A percentile compares a stretch with the other conserved stretches of the same genome.
phyloP scores from a whole-genome alignment of 805 yeast species.

The Lachancea cidri region DNA sequence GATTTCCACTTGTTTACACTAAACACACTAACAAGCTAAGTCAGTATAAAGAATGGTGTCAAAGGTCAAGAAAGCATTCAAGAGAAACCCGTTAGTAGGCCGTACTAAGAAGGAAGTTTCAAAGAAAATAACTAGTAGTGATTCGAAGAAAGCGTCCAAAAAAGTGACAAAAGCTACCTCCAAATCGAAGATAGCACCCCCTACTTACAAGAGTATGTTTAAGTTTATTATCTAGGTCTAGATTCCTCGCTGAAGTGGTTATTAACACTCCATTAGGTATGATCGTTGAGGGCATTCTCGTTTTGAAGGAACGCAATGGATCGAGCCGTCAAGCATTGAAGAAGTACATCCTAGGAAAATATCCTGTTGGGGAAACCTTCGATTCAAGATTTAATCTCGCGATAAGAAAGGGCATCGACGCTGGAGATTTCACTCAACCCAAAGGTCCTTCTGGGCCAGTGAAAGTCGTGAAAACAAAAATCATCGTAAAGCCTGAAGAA shows the following conservation, averaged over 20 bases:
- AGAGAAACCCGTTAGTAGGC: slow-evolving; percentile 7
- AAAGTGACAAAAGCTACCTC: slow-evolving; percentile 4
- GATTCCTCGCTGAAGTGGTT: neutral
- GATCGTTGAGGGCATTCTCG: slow-evolving; percentile 53
- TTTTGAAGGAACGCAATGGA: slow-evolving; percentile 77
- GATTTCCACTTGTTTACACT: neutral
- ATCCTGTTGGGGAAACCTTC: slow-evolving; percentile 55
- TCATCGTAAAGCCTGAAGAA: slow-evolving; percentile 31
- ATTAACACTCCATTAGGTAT: slow-evolving; percentile 16
- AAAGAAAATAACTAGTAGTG: neutral
- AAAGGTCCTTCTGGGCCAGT: slow-evolving; percentile 88
- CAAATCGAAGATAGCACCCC: slow-evolving; percentile 12
- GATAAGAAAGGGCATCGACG: slow-evolving; percentile 70
- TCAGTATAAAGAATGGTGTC: slow-evolving; percentile 1
- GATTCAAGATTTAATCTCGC: slow-evolving; percentile 67
- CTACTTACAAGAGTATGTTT: slow-evolving; percentile 35
- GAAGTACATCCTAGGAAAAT: slow-evolving; percentile 58
- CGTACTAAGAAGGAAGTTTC: slow-evolving; percentile 5
- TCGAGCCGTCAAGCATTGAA: slow-evolving; percentile 83
- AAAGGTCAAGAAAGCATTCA: slow-evolving; percentile 1
- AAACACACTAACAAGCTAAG: too few species aligned
- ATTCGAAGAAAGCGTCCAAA: slow-evolving; percentile 4
- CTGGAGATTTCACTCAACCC: slow-evolving; percentile 77
- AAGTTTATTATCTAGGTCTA: neutral
- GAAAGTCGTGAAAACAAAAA: slow-evolving; percentile 41